Conservation (phyloP, 768 basidiomycete genomes). For the Suillus weaverae region DNA sequence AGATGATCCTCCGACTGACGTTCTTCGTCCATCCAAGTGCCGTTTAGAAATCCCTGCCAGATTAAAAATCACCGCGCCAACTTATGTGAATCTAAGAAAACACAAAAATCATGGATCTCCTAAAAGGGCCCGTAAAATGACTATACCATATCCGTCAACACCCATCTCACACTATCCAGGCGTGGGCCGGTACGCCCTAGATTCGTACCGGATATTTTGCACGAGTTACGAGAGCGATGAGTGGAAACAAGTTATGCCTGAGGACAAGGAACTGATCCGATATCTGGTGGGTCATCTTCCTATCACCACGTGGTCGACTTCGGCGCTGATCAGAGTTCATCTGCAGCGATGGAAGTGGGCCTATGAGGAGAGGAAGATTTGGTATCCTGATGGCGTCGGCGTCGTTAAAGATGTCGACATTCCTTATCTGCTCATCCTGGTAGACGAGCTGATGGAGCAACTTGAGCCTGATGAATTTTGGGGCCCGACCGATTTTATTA, state of each 20-base stretch:
- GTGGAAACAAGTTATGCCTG: slow-evolving; percentile 64
- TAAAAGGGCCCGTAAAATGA: background rate
- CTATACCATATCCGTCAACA: slow-evolving; percentile 42
- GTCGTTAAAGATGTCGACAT: slow-evolving; percentile 38
- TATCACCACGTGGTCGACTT: background rate
- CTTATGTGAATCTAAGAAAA: slow-evolving; percentile 1
- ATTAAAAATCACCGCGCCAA: background rate
- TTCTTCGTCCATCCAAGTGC: slow-evolving; percentile 32
- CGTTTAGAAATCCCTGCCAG: background rate
- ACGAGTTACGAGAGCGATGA: slow-evolving; percentile 31
- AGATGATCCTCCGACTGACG: slow-evolving; percentile 38
- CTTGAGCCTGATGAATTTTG: slow-evolving; percentile 5
- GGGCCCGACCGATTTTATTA: slow-evolving; percentile 3
- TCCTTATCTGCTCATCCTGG: slow-evolving; percentile 40
- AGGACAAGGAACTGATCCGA: slow-evolving; percentile 67
- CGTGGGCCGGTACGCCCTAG: slow-evolving; percentile 68
- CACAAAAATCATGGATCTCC: background rate
- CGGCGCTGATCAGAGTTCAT: background rate
- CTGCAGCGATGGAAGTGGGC: slow-evolving; percentile 76
- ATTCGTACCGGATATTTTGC: slow-evolving; percentile 76
- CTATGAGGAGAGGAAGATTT: slow-evolving; percentile 47
- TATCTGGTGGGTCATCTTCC: slow-evolving; percentile 52
- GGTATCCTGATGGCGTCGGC: slow-evolving; percentile 46
- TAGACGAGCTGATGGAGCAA: slow-evolving; percentile 36
- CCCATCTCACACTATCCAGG: slow-evolving; percentile 62